Percentiles rank a stretch among this genome's conserved stretches.
phyloP scores from a whole-genome alignment of 2,329 filamentous ascomycete genomes.

The Pseudohalonectria lignicola region DNA sequence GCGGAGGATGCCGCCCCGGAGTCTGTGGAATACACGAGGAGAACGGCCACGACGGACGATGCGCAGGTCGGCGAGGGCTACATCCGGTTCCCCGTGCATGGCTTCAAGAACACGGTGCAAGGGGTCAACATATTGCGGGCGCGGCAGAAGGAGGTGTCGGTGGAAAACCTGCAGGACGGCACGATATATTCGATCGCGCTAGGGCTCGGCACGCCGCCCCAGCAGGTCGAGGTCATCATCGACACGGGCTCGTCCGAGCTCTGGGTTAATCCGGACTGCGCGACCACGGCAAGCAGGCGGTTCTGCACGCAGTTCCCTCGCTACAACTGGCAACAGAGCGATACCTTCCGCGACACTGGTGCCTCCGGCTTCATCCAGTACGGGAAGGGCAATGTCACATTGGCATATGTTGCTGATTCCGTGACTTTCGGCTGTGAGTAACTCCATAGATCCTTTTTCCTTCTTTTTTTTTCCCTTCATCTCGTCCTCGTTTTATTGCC shows the following conservation, averaged over 20 bases:
- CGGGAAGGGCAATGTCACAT: conserved; percentile 29
- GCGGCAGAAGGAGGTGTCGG: background rate
- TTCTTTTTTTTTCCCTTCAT: too few relatives aligned
- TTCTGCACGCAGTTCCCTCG: conserved; percentile 29
- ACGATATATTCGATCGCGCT: conserved; percentile 1
- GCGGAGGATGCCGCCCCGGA: too few relatives aligned
- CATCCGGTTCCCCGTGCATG: conserved; percentile 1
- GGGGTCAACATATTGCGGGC: background rate
- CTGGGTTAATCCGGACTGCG: conserved; percentile 48
- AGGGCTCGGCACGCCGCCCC: conserved; percentile 34
- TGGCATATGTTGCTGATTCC: conserved; percentile 29
- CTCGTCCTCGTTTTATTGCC: too few relatives aligned
- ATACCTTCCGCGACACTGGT: conserved; percentile 15
- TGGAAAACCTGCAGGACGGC: conserved; percentile 1
- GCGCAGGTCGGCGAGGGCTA: conserved; percentile 1
- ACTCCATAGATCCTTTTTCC: too few relatives aligned
- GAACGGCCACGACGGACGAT: background rate
- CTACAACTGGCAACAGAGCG: conserved; percentile 25
- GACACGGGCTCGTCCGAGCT: conserved; percentile 45
- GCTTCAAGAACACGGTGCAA: background rate
- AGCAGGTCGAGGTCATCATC: conserved; percentile 35
- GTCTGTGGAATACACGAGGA: too few relatives aligned
- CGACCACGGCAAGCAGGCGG: conserved; percentile 16
- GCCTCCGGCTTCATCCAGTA: conserved; percentile 25
- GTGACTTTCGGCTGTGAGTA: conserved; percentile 15